phyloP scores from a whole-genome alignment of 352 stramenopile genomes.

The Globisporangium lucens region DNA sequence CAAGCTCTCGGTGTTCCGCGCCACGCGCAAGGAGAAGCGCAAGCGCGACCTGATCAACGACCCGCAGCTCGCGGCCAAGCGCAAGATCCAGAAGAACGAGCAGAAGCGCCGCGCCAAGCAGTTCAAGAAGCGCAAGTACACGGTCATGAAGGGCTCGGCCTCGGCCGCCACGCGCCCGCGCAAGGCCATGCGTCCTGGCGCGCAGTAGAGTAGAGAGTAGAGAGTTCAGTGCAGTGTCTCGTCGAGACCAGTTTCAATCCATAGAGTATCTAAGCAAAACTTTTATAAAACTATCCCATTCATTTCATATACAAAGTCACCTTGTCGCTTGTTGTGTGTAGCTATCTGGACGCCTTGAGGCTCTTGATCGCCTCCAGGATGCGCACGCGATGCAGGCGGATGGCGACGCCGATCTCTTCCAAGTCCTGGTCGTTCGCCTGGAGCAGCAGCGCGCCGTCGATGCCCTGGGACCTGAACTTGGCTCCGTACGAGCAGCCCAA shows the following conservation, averaged over 20 bases:
- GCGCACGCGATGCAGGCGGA: constrained; percentile 70
- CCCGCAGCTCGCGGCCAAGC: constrained; percentile 64
- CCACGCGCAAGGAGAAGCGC: constrained; percentile 69
- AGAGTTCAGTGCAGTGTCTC: no score
- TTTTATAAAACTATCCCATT: neutral
- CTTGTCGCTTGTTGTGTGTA: neutral
- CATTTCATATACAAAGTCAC: neutral
- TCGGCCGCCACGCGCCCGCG: constrained; percentile 53
- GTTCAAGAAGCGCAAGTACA: constrained; percentile 86
- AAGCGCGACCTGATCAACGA: constrained; percentile 78
- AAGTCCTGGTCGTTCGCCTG: constrained; percentile 58
- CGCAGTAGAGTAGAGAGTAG: constrained; percentile 31
- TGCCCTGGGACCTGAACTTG: constrained; percentile 43
- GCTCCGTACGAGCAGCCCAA: constrained; percentile 35
- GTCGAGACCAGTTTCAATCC: neutral
- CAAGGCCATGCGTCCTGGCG: constrained; percentile 64
- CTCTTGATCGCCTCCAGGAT: constrained; percentile 45
- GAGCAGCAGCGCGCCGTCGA: constrained; percentile 57
- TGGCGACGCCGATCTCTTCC: constrained; percentile 58
- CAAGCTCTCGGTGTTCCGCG: constrained; percentile 72
- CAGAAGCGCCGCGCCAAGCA: constrained; percentile 80
- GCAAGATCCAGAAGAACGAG: constrained; percentile 86
- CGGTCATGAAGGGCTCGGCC: constrained; percentile 74
- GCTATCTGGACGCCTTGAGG: neutral
- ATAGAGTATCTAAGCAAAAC: constrained; percentile 13